Evolutionary conservation across 148 eudicot genomes (phyloP).

Genomic region (Rhododendron molle): DNA sequence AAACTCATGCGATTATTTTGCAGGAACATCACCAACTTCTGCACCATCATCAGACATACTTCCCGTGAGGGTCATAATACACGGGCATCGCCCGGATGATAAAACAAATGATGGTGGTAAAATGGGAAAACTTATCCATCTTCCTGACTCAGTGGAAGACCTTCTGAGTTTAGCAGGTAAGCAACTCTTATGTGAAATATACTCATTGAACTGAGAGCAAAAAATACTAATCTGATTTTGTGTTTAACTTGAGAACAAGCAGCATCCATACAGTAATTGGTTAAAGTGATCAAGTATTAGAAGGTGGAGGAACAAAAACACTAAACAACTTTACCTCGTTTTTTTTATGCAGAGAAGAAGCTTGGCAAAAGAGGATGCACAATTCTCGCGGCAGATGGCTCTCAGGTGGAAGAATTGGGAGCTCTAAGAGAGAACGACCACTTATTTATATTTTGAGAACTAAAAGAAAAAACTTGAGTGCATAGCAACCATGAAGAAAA

Average conservation of each 20-base stretch:
- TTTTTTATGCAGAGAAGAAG: conserved; percentile 38
- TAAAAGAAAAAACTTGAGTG: neutral
- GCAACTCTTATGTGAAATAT: neutral
- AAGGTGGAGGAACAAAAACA: neutral
- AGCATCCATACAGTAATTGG: neutral
- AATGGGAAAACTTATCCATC: conserved; percentile 40
- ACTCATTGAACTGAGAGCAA: neutral
- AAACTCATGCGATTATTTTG: conserved; percentile 8
- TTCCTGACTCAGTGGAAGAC: conserved; percentile 44
- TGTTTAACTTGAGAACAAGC: neutral
- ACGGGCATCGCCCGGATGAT: conserved; percentile 44
- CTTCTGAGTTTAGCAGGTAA: conserved; percentile 48
- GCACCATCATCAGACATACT: conserved; percentile 10
- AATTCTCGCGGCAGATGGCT: conserved; percentile 47
- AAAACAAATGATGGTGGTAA: conserved; percentile 21
- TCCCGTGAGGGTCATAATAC: conserved; percentile 36
- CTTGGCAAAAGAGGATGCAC: conserved; percentile 40
- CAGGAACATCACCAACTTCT: conserved; percentile 25
- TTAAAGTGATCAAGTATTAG: neutral
- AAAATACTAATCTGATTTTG: neutral
- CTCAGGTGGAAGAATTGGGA: conserved; percentile 44
- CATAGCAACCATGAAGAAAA: neutral
- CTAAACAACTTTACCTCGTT: neutral
- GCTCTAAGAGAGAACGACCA: conserved; percentile 51
- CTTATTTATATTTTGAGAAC: conserved; percentile 36